These are phyloP conservation scores for Linum tenue DNA, from an alignment of 345 rosid genomes.

Conservation along the genomic window DNA sequence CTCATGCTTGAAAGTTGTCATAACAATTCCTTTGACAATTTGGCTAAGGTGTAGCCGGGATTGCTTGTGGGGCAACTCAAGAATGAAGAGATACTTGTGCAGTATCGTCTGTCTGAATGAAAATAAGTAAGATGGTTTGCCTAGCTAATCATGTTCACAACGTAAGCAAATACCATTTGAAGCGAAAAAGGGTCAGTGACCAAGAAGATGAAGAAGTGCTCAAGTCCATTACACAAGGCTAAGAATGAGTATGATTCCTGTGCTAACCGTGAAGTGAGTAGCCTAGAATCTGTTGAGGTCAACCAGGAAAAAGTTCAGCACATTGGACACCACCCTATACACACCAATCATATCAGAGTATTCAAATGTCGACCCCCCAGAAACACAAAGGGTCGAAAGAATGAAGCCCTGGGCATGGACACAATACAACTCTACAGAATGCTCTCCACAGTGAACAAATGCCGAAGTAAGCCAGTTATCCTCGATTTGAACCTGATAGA, in stretches of 20 bases:
- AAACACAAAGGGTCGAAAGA: slow-evolving; percentile 21
- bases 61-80: too few species aligned
- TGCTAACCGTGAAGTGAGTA: neutral
- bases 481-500: neutral
- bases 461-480: neutral
- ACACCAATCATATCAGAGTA: slow-evolving; percentile 5
- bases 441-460: neutral
- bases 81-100: too few species aligned
- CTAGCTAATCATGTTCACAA: too few species aligned
- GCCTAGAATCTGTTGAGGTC: neutral
- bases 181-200: too few species aligned
- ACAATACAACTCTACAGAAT: neutral
- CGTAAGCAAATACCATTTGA: too few species aligned
- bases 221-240: too few species aligned
- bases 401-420: slow-evolving; percentile 12
- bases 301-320: neutral
- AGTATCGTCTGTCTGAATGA: too few species aligned
- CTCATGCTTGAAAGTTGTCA: too few species aligned
- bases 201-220: too few species aligned
- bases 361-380: slow-evolving; percentile 12
- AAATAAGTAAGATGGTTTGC: too few species aligned
- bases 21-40: too few species aligned
- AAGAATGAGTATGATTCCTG: neutral
- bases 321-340: neutral
- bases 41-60: too few species aligned